A percentile compares a stretch with the other conserved stretches of the same genome.
Evolutionary conservation across 78 protist genomes (phyloP).

Genomic region (Trichosphaerium sp.): DNA sequence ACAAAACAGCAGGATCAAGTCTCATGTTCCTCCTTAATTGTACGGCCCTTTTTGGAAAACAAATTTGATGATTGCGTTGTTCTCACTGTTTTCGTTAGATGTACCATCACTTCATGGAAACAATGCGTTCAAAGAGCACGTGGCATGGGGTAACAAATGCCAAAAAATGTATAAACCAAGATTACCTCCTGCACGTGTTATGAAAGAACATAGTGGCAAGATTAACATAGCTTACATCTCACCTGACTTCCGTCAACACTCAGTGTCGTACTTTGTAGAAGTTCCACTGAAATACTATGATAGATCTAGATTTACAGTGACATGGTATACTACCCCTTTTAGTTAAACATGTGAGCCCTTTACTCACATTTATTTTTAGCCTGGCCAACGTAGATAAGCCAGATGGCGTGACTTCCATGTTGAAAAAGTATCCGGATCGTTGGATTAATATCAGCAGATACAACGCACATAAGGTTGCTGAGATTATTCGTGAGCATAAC

Average conservation of each 20-base stretch:
- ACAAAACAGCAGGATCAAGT: too few species aligned
- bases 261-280: slow-evolving; percentile 58
- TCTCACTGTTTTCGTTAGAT: too few species aligned
- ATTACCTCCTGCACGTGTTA: too few species aligned
- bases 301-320: background rate
- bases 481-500: slow-evolving; percentile 11
- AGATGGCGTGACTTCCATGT: slow-evolving; percentile 19
- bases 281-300: slow-evolving; percentile 25
- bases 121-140: too few species aligned
- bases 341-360: background rate
- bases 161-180: too few species aligned
- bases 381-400: slow-evolving; percentile 11
- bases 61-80: too few species aligned
- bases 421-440: background rate
- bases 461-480: background rate
- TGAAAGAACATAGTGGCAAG: too few species aligned
- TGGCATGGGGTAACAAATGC: too few species aligned
- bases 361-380: too few species aligned
- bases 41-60: too few species aligned
- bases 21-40: too few species aligned
- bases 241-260: slow-evolving; percentile 55
- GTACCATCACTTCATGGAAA: too few species aligned
- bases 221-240: slow-evolving; percentile 63
- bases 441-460: slow-evolving; percentile 28
- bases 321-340: background rate